A percentile compares a stretch with the other conserved stretches of the same genome.
phyloP scores from a whole-genome alignment of 306 rosid genomes.

The Lagenaria siceraria region DNA sequence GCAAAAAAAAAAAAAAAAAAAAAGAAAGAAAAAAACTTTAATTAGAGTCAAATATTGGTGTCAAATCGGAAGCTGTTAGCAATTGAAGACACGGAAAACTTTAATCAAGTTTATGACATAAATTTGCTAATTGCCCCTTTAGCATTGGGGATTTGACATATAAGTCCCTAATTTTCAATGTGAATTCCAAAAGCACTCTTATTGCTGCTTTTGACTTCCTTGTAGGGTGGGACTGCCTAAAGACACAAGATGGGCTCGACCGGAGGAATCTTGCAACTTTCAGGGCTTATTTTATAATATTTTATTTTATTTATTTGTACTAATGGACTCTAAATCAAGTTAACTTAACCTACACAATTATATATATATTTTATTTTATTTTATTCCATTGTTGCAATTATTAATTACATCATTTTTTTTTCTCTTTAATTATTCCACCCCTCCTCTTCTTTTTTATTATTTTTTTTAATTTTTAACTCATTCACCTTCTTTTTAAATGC shows the following conservation, averaged over 20 bases:
- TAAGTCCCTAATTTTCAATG: neutral
- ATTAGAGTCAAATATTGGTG: conserved; percentile 24
- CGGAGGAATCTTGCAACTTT: conserved; percentile 32
- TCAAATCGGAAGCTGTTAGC: conserved; percentile 39
- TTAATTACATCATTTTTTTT: neutral
- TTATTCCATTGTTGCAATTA: neutral
- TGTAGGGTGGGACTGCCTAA: conserved; percentile 21
- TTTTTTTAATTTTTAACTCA: neutral
- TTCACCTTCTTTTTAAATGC: neutral
- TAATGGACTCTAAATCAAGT: neutral
- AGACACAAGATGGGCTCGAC: conserved; percentile 22
- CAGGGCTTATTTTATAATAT: neutral
- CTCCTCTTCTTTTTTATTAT: too few species aligned
- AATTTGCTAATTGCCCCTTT: neutral
- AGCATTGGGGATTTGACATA: conserved; percentile 27
- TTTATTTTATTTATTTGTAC: neutral
- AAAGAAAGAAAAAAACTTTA: too few species aligned
- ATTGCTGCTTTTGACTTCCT: conserved; percentile 15
- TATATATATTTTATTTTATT: too few species aligned
- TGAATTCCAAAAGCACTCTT: conserved; percentile 18
- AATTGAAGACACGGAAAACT: conserved; percentile 33
- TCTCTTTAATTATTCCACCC: neutral
- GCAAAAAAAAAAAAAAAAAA: neutral
- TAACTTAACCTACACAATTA: neutral
- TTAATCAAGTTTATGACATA: conserved; percentile 21